Base-by-base conservation (phyloP, 2,329 filamentous ascomycete genomes). In the Teratosphaeria zuluensis region DNA sequence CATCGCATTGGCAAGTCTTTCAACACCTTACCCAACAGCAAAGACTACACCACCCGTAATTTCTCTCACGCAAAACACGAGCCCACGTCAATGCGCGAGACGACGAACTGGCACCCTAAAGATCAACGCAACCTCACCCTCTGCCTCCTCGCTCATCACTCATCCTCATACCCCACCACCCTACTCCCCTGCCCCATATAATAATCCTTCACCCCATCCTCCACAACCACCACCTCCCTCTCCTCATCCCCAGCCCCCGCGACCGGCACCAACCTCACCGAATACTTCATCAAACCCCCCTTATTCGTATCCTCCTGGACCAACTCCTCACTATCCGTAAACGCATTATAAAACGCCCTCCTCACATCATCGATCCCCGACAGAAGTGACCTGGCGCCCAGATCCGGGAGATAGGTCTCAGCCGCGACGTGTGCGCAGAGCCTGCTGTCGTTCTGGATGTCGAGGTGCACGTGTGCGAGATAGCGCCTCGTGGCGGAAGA, bases 311-410 rank as follows among this genome's bases (percentile, higher is more conserved):
- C 42, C 48, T 62, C 60, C 0, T 24, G 42, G 6, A 62, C 42
- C 11, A 56, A 48, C 2, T 48, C 54, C 2, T 59, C 54, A 0
- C 19, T 42, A 5, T 48, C 14, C 14, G 46, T 53, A 30, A 59
- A 58, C 3, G n/a, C 21, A 28, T 42, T 58, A 48, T 56, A 60
- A 28, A 60, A 46, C 8, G 55, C 53, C 5, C 48, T 32, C 1
- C 30, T 38, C 1, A 62, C 33, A 9, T 53, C 53, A 28, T 60
- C 65, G 6, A 70, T 63, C 28, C 70, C 68, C 14, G 57, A 64
- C 12, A 61, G 63, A 31, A 71, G 59, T 33, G 72, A 73, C 8
- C 69, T 64, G 0, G 73, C 73, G 1, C 74, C 74, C 6, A 75
- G 65, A 16, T 74, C 65, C 7, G 63, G 57, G 21, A 67, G 55